Conservation (phyloP, 768 basidiomycete genomes). For the Kwoniella dendrophila region DNA sequence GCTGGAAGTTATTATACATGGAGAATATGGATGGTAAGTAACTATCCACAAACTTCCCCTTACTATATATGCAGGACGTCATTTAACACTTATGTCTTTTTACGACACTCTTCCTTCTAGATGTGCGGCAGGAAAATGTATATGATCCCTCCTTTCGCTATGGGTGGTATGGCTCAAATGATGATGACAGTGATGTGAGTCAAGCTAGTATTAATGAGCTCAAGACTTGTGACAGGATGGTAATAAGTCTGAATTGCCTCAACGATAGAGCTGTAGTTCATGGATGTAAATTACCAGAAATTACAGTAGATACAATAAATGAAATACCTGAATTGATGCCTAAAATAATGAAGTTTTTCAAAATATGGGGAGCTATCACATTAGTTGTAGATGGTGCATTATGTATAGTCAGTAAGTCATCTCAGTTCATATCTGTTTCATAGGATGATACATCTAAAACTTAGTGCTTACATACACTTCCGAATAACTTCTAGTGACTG, state of each 20-base stretch:
- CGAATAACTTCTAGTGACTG: constrained; percentile 4
- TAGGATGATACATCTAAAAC: too few species aligned
- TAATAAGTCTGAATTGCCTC: not conserved
- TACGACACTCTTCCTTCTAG: not conserved
- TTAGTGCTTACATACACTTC: not conserved
- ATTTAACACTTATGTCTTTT: not conserved
- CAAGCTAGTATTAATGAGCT: too few species aligned
- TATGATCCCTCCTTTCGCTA: constrained; percentile 17
- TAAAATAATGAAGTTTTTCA: constrained; percentile 10
- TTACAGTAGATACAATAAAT: constrained; percentile 1
- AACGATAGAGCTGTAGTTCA: constrained; percentile 12
- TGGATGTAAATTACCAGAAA: constrained; percentile 13
- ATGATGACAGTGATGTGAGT: constrained; percentile 19
- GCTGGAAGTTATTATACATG: constrained; percentile 17
- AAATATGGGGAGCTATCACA: constrained; percentile 18
- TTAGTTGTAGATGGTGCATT: constrained; percentile 14
- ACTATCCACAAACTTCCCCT: not conserved
- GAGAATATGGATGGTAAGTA: constrained; percentile 23
- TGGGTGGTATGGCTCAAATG: constrained; percentile 14
- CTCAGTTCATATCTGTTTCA: not conserved
- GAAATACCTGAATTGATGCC: constrained; percentile 6
- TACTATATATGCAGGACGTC: not conserved
- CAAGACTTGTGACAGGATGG: not conserved
- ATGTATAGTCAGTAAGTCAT: constrained; percentile 9
- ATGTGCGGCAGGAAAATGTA: constrained; percentile 17